These are phyloP conservation scores for Seiridium unicorne DNA, from an alignment of 2,329 filamentous ascomycete genomes.

Conservation along the genomic window DNA sequence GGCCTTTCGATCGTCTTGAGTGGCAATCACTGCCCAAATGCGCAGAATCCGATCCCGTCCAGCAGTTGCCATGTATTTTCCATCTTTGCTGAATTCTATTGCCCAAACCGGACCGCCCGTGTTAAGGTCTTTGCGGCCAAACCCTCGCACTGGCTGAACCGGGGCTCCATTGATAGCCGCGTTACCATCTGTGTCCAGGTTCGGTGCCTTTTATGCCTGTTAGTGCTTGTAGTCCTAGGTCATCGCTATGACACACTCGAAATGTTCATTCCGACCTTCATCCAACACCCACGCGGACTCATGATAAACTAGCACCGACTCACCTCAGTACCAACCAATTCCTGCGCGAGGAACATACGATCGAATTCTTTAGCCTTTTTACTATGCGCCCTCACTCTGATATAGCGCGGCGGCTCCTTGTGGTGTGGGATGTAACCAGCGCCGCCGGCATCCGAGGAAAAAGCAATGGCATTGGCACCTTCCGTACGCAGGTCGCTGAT, in stretches of 20 bases:
- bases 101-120: slow-evolving; percentile 80
- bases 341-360: slow-evolving; percentile 86
- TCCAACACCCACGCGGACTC: no score
- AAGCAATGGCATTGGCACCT: slow-evolving; percentile 79
- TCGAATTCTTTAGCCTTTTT: slow-evolving; percentile 83
- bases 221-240: no score
- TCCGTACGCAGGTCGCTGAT: slow-evolving; percentile 66
- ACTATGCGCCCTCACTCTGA: slow-evolving; percentile 77
- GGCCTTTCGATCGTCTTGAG: slow-evolving; percentile 70
- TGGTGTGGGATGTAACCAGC: slow-evolving; percentile 80
- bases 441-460: slow-evolving; percentile 71
- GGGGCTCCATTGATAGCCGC: slow-evolving; percentile 16
- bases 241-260: no score
- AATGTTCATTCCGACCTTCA: no score
- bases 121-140: slow-evolving; percentile 34
- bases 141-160: slow-evolving; percentile 12
- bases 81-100: slow-evolving; percentile 88
- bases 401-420: slow-evolving; percentile 87
- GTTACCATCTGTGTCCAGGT: slow-evolving; percentile 11
- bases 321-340: slow-evolving; percentile 61
- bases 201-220: slow-evolving; percentile 7
- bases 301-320: no score
- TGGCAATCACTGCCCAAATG: slow-evolving; percentile 86
- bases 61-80: slow-evolving; percentile 85
- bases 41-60: slow-evolving; percentile 84